These are phyloP conservation scores for Rubus idaeus DNA, from an alignment of 306 rosid species.

Conservation along the genomic window DNA sequence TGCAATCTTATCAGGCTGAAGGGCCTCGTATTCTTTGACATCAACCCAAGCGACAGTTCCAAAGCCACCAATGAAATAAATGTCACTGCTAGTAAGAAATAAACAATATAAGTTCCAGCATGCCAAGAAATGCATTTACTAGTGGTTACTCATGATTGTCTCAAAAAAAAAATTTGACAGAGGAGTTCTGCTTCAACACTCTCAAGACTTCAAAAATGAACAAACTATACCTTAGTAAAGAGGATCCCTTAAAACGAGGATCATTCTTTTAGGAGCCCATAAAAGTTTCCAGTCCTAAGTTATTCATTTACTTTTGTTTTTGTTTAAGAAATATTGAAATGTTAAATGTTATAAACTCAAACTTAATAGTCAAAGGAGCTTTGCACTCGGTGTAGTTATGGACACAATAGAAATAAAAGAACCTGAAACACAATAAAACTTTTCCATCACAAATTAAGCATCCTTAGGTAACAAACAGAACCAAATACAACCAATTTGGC, in stretches of 20 bases:
- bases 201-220: neutral
- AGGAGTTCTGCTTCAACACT: neutral
- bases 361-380: neutral
- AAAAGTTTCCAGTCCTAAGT: neutral
- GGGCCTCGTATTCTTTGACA: conserved; percentile 86
- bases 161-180: neutral
- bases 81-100: conserved; percentile 63
- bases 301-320: neutral
- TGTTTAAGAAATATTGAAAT: neutral
- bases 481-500: neutral
- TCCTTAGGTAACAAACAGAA: neutral
- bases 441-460: neutral
- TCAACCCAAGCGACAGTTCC: conserved; percentile 99
- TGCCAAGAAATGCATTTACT: neutral
- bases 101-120: conserved; percentile 26
- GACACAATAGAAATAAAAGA: neutral
- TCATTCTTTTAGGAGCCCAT: neutral
- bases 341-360: neutral
- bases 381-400: neutral
- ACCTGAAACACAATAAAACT: neutral
- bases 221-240: neutral
- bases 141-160: neutral
- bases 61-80: conserved; percentile 98
- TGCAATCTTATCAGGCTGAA: conserved; percentile 97
- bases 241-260: neutral